Evolutionary conservation across 805 yeast genomes (phyloP), one percentile per base, ranked within the genome.

Genomic region (Vanderwaltozyma polyspora): DNA sequence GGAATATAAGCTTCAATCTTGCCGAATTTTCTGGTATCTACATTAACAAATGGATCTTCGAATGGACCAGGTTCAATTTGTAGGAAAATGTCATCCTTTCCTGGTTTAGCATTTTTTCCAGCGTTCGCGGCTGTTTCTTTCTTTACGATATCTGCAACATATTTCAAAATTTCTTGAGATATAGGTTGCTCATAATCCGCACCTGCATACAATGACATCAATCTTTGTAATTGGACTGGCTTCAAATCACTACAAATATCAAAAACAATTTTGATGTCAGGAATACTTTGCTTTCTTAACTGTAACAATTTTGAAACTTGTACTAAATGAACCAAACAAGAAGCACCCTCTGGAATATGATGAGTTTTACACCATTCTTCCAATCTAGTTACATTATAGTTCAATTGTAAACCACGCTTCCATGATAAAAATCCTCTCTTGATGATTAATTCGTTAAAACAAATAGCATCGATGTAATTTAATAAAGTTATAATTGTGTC

Each of bases 321-420:
- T 45, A 86, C 70, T 52, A 91, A 67, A 54, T 87, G 96, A 42
- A 79, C 78, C 55, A 91, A 70, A 52, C 85, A 77, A 25, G 77
- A 74, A 4, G 89, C 73, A 2, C 93, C 94, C 55, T 87, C 95
- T 33, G 81, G 80, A 42, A 91, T 74, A 34, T 81, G 87, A 57
- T 89, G 95, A 6, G 85, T 76, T 64, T 85, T 89, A 62, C 97
- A 89, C 98, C 98, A 91, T 63, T 91, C 99, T 59, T 86, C 96
- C 49, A 91, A 70, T 51, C 97, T 74, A 3, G 98, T 91, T 35
- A 87, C 93, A 59, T 91, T 91, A 64, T 91, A 91, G 58, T 86
- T 91, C 62, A 91, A 76, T 62, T 91, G 98, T 47, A 91, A 70
- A 31, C 97, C 97, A 55, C 98, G 79, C 65, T 89, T 91, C 98